Conservation (phyloP, 2,329 filamentous ascomycete species). For the Tolypocladium endophyticum region DNA sequence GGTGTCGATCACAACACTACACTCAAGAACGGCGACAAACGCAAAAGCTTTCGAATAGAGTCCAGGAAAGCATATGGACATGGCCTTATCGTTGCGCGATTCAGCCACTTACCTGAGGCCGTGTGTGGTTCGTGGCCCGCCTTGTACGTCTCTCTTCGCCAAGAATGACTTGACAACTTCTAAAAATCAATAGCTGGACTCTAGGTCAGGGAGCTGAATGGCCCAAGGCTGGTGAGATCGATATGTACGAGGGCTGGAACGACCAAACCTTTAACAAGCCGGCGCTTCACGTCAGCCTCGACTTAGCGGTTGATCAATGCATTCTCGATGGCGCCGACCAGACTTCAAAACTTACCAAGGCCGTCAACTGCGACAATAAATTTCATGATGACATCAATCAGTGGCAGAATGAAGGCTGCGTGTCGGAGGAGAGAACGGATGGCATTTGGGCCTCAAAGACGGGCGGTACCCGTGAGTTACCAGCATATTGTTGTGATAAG, state of each 20-base stretch:
- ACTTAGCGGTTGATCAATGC: neutral
- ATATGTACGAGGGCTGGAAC: slow-evolving; percentile 58
- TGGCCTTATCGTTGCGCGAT: slow-evolving; percentile 50
- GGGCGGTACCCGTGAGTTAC: slow-evolving; percentile 1
- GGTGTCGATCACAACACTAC: slow-evolving; percentile 19
- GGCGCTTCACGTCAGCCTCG: slow-evolving; percentile 33
- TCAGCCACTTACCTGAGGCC: slow-evolving; percentile 43
- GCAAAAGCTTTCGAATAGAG: slow-evolving; percentile 52
- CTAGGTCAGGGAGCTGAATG: slow-evolving; percentile 32
- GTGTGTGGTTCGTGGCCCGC: slow-evolving; percentile 62
- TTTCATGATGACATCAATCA: neutral
- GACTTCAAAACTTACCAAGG: neutral
- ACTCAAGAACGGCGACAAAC: slow-evolving; percentile 16
- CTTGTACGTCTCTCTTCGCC: slow-evolving; percentile 28
- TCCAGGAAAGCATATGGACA: slow-evolving; percentile 50
- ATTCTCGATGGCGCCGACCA: neutral
- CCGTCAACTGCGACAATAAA: slow-evolving; percentile 1
- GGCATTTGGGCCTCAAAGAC: neutral
- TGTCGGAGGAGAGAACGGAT: neutral
- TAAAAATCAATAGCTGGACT: slow-evolving; percentile 25
- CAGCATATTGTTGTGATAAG: too few species aligned
- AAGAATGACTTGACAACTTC: neutral
- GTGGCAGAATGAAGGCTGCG: neutral
- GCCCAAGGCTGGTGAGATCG: slow-evolving; percentile 51
- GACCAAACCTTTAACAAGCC: slow-evolving; percentile 38